These are phyloP conservation scores for Colletotrichum shisoi DNA, from an alignment of 2,329 filamentous ascomycete species.

Conservation along the genomic window DNA sequence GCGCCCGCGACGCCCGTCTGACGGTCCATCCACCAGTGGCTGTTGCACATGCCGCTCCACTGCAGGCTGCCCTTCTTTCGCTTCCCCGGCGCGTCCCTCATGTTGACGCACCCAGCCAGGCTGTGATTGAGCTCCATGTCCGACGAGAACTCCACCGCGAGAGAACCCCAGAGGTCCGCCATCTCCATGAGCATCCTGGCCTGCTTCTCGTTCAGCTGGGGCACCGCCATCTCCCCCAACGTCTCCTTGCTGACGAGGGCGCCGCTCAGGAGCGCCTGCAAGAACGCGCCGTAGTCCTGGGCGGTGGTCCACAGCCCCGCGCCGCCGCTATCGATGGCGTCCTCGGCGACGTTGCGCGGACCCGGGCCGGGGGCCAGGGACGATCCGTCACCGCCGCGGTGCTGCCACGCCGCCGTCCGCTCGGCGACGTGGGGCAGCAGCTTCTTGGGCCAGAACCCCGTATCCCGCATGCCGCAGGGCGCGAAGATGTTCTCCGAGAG, in stretches of 20 bases:
- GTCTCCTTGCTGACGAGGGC: constrained; percentile 47
- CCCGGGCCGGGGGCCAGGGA: constrained; percentile 40
- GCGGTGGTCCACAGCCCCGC: constrained; percentile 55
- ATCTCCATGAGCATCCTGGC: constrained; percentile 41
- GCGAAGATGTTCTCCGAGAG: constrained; percentile 50
- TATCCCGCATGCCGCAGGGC: constrained; percentile 50
- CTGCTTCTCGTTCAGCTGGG: constrained; percentile 51
- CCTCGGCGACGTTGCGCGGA: constrained; percentile 40
- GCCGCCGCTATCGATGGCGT: constrained; percentile 53
- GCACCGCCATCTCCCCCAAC: constrained; percentile 50
- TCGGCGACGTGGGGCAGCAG: constrained; percentile 44
- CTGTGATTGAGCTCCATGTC: constrained; percentile 50
- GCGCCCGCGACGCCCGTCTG: constrained; percentile 52
- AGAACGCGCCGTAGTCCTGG: constrained; percentile 51
- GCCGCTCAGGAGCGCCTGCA: constrained; percentile 48
- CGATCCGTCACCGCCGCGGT: constrained; percentile 40
- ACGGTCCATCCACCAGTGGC: constrained; percentile 54
- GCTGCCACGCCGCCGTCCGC: constrained; percentile 41
- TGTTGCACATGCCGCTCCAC: constrained; percentile 55
- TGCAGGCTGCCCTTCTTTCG: constrained; percentile 53
- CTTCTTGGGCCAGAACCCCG: constrained; percentile 49
- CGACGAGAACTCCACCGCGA: constrained; percentile 51
- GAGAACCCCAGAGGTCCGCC: constrained; percentile 41
- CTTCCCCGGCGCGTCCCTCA: constrained; percentile 52
- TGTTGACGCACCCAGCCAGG: constrained; percentile 52